Evolutionary conservation across 306 rosid species (phyloP), one percentile per base, ranked within the genome.

Genomic region (Cajanus cajan): DNA sequence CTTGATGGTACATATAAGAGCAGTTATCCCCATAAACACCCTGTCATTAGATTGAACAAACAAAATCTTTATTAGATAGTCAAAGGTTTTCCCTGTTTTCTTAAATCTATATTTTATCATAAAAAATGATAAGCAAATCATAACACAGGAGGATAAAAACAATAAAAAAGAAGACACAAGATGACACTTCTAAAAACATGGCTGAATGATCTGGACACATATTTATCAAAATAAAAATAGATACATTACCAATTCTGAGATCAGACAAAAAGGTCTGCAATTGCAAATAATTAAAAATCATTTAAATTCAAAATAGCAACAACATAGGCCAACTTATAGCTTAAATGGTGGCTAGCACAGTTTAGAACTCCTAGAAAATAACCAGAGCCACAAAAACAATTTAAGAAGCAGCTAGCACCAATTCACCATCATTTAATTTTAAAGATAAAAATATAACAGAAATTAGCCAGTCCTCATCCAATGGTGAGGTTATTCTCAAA

Each of bases 11-110:
- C 87, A 77, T 80, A 67, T 82, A 82, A 41, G 89, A 52, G 65
- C 81, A 64, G 79, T 45, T 74, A 78, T 87, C 89, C 58, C 87
- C 87, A 69, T 82, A 87, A 77, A 77, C 82, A 63, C 82, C 80
- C 90, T 87, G 80, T 64, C 8, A 64, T 54, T 3, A 28, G 50
- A 79, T 63, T 33, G 77, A 78, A 15, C n/a, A 28, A 33, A 21
- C 6, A 45, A 80, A 78, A 64, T 28, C n/a, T 2, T 63, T 3
- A 39, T 44, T 5, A 58, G 61, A 43, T 64, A 0, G 45, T 31
- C 15, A 36, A 59, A 40, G 11, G 36, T 50, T 58, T 52, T 18
- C 52, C 12, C 4, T 8, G 1, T 15, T 54, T n/a, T 5, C 37
- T 16, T 18, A 2, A 2, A 48, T 57, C 8, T 10, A 58, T 7